Base-by-base conservation (phyloP, 305 asterid species). In the Fraxinus albicans region DNA sequence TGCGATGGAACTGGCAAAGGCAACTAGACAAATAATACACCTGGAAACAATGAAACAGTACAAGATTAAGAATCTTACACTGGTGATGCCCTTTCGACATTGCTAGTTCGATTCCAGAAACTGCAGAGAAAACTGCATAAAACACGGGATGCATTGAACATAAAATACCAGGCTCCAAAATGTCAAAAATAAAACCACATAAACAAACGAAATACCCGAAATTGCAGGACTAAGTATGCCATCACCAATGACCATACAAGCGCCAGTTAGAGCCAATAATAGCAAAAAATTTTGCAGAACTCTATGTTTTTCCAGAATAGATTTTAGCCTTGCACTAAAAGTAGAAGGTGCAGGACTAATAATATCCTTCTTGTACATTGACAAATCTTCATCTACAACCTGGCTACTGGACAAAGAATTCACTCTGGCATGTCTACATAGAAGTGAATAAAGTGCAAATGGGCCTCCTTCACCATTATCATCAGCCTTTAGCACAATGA, bases 391-490 rank as follows among this genome's bases (percentile, higher is more conserved):
- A 88, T 92, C 98, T 12, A 95, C 98, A 73, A 85, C 82, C 58
- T 96, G 99, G 47, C 88, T 85, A 89, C 90, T 96, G 27, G 98
- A 98, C 92, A 96, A 84, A 50, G 98, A 84, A 85, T 90, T 93
- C 31, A 96, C 96, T 77, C 90, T 91, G 77, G 98, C 98, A 88
- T 96, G 97, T 60, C 99, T 87, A n/a, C 98, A 96, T 5, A 96
- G 50, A 15, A 94, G 90, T 78, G 99, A 96, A 87, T 96, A 96
- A 79, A 96, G 79, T 6, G 99, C 99, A 91, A 96, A 96, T 67
- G 99, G 94, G 83, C 99, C 99, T 8, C 99, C 99, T 89, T 96
- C 99, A 15, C 99, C 99, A 81, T 93, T 94, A 88, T 95, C 99
- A 93, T 95, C 98, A 84, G 99, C 99, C 81, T 88, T 94, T 42